Conservation (phyloP, 805 yeast genomes). For the Blastobotrys parvus region DNA sequence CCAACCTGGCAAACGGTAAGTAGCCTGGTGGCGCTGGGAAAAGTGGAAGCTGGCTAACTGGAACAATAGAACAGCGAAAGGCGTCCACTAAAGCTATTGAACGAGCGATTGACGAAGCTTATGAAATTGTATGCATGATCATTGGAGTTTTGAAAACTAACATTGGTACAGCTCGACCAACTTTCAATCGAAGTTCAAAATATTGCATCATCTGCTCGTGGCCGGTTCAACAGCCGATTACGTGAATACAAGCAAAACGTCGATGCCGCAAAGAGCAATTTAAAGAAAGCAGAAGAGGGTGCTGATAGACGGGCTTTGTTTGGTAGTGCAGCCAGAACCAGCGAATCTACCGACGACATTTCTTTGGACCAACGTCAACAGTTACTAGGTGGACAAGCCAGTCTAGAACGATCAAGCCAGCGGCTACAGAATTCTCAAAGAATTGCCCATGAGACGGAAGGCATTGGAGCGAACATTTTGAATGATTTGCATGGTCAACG, state of each 20-base stretch:
- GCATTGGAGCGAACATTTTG: conserved; percentile 82
- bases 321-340: conserved; percentile 40
- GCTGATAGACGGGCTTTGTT: conserved; percentile 67
- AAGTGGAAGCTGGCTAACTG: background rate
- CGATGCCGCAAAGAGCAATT: conserved; percentile 44
- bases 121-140: too few species aligned
- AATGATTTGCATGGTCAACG: conserved; percentile 86
- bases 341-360: conserved; percentile 24
- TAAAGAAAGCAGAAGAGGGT: conserved; percentile 51
- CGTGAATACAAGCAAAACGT: conserved; percentile 59
- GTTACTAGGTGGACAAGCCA: conserved; percentile 64
- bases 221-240: conserved; percentile 63
- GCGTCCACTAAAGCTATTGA: conserved; percentile 53
- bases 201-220: conserved; percentile 65
- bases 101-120: conserved; percentile 66
- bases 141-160: too few species aligned
- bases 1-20: conserved; percentile 38
- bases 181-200: conserved; percentile 81
- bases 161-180: too few species aligned
- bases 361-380: conserved; percentile 71
- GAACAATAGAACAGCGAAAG: conserved; percentile 38
- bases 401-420: conserved; percentile 75
- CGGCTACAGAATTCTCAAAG: conserved; percentile 82
- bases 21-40: background rate
- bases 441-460: conserved; percentile 86